These are phyloP conservation scores for Aspergillus ustus DNA, from an alignment of 2,329 filamentous ascomycete genomes.

Conservation along the genomic window DNA sequence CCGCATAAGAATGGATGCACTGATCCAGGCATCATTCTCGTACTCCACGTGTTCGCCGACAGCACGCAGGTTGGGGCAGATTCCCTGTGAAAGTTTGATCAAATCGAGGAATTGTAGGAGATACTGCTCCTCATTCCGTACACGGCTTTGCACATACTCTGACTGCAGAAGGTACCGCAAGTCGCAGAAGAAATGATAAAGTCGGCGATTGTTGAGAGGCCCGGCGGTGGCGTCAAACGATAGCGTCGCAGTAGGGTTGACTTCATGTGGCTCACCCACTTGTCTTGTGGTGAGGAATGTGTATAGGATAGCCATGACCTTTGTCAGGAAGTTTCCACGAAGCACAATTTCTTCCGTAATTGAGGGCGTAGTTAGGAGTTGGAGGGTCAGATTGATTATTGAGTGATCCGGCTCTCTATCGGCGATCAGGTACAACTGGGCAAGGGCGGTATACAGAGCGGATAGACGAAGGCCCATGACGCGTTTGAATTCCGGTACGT, in stretches of 20 bases:
- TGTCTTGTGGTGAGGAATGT: constrained; percentile 96
- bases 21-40: constrained; percentile 97
- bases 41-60: constrained; percentile 97
- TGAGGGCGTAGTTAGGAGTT: constrained; percentile 94
- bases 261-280: constrained; percentile 89
- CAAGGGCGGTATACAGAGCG: constrained; percentile 88
- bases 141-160: constrained; percentile 81
- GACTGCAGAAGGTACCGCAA: constrained; percentile 89
- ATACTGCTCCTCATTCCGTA: constrained; percentile 84
- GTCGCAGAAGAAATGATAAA: constrained; percentile 98
- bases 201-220: constrained; percentile 89
- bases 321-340: constrained; percentile 92
- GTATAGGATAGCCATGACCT: constrained; percentile 93
- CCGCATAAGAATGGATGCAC: constrained; percentile 87
- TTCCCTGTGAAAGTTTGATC: constrained; percentile 94
- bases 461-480: constrained; percentile 92
- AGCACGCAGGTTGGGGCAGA: constrained; percentile 90
- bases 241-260: constrained; percentile 82
- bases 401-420: constrained; percentile 97
- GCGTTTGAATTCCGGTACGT: constrained; percentile 94
- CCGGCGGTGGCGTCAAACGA: constrained; percentile 80
- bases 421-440: constrained; percentile 92
- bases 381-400: constrained; percentile 95
- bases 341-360: constrained; percentile 96
- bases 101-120: constrained; percentile 93